phyloP scores from a whole-genome alignment of 2,329 filamentous ascomycete species.

The Rhynchosporium agropyri region DNA sequence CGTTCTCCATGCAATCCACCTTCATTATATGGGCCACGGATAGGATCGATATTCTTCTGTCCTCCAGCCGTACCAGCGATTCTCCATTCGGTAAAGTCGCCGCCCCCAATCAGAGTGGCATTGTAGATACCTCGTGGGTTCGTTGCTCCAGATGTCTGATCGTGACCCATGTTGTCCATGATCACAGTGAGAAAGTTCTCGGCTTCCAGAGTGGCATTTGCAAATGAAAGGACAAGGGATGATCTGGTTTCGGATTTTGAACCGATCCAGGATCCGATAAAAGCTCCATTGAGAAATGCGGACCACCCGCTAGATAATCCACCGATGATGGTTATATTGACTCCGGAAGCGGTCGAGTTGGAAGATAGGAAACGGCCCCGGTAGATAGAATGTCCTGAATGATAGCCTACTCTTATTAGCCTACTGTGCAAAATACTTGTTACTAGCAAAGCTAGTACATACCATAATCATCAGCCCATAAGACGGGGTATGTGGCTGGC shows the following conservation, averaged over 20 bases:
- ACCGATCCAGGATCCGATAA: constrained; percentile 59
- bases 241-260: constrained; percentile 46
- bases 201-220: constrained; percentile 49
- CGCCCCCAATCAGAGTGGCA: constrained; percentile 50
- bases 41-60: constrained; percentile 54
- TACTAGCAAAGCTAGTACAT: neutral
- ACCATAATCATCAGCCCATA: constrained; percentile 51
- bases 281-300: constrained; percentile 54
- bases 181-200: constrained; percentile 57
- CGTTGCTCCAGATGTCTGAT: constrained; percentile 52
- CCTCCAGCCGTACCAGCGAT: constrained; percentile 60
- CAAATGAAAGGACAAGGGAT: constrained; percentile 52
- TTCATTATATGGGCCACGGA: constrained; percentile 59
- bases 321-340: constrained; percentile 34
- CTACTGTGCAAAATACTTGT: neutral
- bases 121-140: constrained; percentile 56
- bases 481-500: constrained; percentile 49
- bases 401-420: constrained; percentile 40
- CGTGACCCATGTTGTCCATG: constrained; percentile 63
- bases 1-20: constrained; percentile 61
- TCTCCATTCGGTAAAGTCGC: constrained; percentile 50
- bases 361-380: constrained; percentile 46
- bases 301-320: constrained; percentile 33
- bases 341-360: constrained; percentile 36
- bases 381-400: constrained; percentile 49